A percentile compares a stretch with the other conserved stretches of the same genome.
Evolutionary conservation across 75 land plant genomes (phyloP).

Genomic region (Gnetum montanum): DNA sequence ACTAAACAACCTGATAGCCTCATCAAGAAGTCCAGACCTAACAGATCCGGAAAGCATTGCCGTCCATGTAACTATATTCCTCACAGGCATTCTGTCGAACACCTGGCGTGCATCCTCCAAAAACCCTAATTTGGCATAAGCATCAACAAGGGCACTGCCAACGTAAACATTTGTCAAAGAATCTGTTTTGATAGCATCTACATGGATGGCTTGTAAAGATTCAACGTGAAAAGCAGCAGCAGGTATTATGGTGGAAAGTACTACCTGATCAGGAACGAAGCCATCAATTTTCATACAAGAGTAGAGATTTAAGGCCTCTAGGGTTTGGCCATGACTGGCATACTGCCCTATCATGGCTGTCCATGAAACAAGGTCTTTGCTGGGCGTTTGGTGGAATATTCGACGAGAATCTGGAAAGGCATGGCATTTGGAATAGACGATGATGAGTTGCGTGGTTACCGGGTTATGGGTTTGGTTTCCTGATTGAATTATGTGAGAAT

Average conservation of each 20-base stretch:
- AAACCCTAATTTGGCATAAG: slow-evolving; percentile 10
- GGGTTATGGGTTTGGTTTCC: neutral
- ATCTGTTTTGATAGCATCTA: neutral
- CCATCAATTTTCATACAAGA: neutral
- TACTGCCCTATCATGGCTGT: slow-evolving; percentile 11
- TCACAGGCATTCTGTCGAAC: slow-evolving; percentile 15
- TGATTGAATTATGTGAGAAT: slow-evolving; percentile 1
- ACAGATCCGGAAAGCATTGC: slow-evolving; percentile 20
- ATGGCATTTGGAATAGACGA: slow-evolving; percentile 16
- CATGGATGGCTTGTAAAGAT: neutral
- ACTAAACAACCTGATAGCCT: slow-evolving; percentile 6
- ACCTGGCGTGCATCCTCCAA: slow-evolving; percentile 7
- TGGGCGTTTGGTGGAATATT: slow-evolving; percentile 9
- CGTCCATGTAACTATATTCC: slow-evolving; percentile 18
- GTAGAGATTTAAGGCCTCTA: neutral
- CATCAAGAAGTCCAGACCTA: slow-evolving; percentile 4
- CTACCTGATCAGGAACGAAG: neutral
- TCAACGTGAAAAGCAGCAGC: neutral
- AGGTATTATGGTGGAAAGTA: neutral
- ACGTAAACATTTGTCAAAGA: neutral
- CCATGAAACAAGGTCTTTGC: slow-evolving; percentile 19
- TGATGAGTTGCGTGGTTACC: slow-evolving; percentile 8
- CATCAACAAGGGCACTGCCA: slow-evolving; percentile 10
- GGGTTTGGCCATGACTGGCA: neutral
- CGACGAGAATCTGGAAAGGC: slow-evolving; percentile 6